Conservation (phyloP, 768 basidiomycete species). For the Leccinum subtestaceum region DNA sequence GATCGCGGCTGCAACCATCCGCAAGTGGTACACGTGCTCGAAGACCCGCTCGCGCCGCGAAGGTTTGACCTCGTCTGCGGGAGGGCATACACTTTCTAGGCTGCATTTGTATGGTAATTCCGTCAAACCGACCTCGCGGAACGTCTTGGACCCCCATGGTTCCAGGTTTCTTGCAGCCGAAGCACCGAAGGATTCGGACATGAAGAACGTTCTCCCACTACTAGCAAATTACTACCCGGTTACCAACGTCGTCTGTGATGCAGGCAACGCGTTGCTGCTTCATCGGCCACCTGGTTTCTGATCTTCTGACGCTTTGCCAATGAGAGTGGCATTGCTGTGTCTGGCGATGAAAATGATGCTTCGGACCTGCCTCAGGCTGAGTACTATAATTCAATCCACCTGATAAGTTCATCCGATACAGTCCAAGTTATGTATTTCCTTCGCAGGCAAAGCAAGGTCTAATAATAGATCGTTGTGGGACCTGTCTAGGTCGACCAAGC, state of each 20-base stretch:
- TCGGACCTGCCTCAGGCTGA: not conserved
- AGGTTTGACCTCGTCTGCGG: not conserved
- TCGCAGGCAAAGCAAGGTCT: not conserved
- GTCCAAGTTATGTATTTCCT: not conserved
- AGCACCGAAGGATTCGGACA: not conserved
- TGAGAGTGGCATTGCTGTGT: not conserved
- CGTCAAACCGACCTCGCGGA: not conserved
- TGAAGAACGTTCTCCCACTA: not conserved
- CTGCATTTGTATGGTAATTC: not conserved
- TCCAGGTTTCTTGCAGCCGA: no score
- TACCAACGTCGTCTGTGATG: not conserved
- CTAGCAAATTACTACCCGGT: no score
- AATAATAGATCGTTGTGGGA: not conserved
- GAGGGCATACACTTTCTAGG: not conserved
- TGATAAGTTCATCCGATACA: not conserved
- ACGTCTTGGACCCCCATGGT: not conserved
- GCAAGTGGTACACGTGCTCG: not conserved
- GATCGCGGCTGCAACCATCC: not conserved
- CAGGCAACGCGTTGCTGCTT: no score
- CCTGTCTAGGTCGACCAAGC: not conserved
- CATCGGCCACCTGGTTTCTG: not conserved
- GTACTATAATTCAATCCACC: not conserved
- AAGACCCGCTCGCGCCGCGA: not conserved
- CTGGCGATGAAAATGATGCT: not conserved
- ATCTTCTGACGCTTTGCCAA: not conserved